Percentiles rank a stretch among this genome's conserved stretches.
Evolutionary conservation across 75 land plant genomes (phyloP).

Genomic region (Selaginella tamariscina): DNA sequence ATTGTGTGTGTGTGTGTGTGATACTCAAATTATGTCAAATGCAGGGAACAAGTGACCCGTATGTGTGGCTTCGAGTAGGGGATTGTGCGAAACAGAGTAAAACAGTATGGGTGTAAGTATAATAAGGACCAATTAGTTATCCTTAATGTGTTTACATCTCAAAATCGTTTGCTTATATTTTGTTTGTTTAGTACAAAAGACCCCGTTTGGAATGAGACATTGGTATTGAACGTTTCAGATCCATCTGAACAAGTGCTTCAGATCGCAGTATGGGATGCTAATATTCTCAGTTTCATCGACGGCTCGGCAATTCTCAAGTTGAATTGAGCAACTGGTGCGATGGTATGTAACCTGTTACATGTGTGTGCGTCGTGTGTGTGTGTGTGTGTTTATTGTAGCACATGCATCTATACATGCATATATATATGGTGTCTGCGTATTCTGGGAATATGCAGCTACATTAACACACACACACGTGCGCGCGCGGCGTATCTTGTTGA

Average conservation of each 20-base stretch:
- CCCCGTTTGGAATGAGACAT: constrained; percentile 82
- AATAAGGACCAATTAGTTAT: too few relatives aligned
- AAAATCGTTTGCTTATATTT: not conserved
- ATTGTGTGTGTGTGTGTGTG: not conserved
- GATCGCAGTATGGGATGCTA: constrained; percentile 99
- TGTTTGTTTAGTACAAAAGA: constrained; percentile 48
- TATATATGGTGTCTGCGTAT: too few relatives aligned
- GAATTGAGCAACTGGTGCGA: constrained; percentile 50
- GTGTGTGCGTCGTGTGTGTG: not conserved
- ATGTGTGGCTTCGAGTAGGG: constrained; percentile 67
- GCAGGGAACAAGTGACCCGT: constrained; percentile 97
- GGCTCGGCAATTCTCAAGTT: constrained; percentile 70
- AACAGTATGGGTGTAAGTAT: constrained; percentile 72
- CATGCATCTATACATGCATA: too few relatives aligned
- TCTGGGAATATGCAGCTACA: too few relatives aligned
- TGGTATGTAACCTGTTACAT: constrained; percentile 33
- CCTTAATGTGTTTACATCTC: too few relatives aligned
- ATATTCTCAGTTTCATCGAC: constrained; percentile 74
- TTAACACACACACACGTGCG: too few relatives aligned
- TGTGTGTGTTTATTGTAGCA: too few relatives aligned
- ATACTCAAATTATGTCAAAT: too few relatives aligned
- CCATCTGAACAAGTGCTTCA: constrained; percentile 37
- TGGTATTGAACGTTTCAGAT: constrained; percentile 48
- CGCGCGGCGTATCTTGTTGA: not conserved
- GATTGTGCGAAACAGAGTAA: constrained; percentile 75